Percentiles rank a stretch among this genome's conserved stretches.
Evolutionary conservation across 306 rosid species (phyloP).

Genomic region (Castanospermum australe): DNA sequence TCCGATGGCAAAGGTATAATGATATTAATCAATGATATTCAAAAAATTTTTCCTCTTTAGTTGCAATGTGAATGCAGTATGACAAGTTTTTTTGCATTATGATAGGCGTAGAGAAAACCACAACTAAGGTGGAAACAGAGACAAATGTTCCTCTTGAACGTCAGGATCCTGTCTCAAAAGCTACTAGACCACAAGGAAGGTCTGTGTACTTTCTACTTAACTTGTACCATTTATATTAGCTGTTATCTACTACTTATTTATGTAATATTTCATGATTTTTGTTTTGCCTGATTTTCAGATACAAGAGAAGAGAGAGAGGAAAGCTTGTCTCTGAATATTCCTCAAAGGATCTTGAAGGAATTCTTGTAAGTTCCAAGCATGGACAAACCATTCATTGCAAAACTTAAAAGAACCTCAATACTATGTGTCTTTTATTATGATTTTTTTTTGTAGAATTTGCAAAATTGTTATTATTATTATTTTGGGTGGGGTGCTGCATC

Average conservation of each 20-base stretch:
- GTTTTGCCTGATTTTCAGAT: slow-evolving; percentile 43
- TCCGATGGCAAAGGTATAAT: slow-evolving; percentile 52
- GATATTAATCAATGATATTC: neutral
- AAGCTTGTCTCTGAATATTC: slow-evolving; percentile 87
- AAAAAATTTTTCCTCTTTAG: neutral
- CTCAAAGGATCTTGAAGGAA: slow-evolving; percentile 87
- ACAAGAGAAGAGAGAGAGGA: slow-evolving; percentile 85
- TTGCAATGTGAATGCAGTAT: neutral
- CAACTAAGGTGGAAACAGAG: slow-evolving; percentile 42
- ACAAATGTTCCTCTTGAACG: slow-evolving; percentile 32
- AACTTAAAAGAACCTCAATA: neutral
- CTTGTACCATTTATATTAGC: neutral
- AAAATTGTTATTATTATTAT: neutral
- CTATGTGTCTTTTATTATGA: neutral
- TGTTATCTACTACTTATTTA: neutral
- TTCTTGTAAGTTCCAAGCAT: slow-evolving; percentile 61
- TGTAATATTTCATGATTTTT: neutral
- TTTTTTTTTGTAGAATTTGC: neutral
- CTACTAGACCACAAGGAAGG: slow-evolving; percentile 97
- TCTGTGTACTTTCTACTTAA: slow-evolving; percentile 26
- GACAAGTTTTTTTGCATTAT: slow-evolving; percentile 9
- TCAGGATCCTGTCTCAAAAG: slow-evolving; percentile 44
- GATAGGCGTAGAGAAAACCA: slow-evolving; percentile 31
- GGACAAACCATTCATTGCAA: neutral
- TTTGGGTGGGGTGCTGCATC: neutral